These are phyloP conservation scores for Isoetes taiwanensis DNA, from an alignment of 75 land plant species.

Conservation along the genomic window DNA sequence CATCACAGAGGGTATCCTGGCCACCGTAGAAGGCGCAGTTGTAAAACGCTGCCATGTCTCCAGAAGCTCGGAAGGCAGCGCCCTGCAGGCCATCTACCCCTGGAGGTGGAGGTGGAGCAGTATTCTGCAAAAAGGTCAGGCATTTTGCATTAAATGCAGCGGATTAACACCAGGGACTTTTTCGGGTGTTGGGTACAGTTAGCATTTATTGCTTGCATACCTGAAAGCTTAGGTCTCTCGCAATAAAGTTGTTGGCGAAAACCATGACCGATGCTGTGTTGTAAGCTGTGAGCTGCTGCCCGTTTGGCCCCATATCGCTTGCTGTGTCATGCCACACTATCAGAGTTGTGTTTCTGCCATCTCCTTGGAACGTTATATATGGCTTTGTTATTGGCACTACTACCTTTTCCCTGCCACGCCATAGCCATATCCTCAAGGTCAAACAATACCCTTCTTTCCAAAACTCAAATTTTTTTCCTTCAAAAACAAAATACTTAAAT, in stretches of 20 bases:
- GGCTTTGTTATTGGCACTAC: constrained; percentile 72
- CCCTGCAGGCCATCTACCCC: constrained; percentile 17
- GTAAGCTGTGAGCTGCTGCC: constrained; percentile 67
- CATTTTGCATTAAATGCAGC: not conserved
- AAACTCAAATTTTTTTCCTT: too few species aligned
- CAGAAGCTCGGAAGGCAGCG: constrained; percentile 14
- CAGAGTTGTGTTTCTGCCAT: constrained; percentile 44
- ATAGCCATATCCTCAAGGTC: too few species aligned
- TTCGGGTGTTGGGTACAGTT: not conserved
- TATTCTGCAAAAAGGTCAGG: constrained; percentile 8
- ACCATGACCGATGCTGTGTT: constrained; percentile 73
- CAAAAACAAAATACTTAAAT: too few species aligned
- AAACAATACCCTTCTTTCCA: too few species aligned
- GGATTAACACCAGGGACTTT: not conserved
- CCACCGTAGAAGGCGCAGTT: constrained; percentile 19
- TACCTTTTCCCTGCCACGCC: constrained; percentile 96
- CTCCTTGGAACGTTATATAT: constrained; percentile 76
- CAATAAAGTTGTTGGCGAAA: constrained; percentile 48
- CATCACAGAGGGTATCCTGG: constrained; percentile 28
- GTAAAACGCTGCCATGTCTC: constrained; percentile 20
- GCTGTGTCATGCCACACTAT: constrained; percentile 74
- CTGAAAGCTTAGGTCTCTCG: constrained; percentile 83
- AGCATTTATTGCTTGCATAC: constrained; percentile 18
- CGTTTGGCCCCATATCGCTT: constrained; percentile 45
- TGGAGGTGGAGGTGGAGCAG: constrained; percentile 15